Evolutionary conservation across 768 basidiomycete species (phyloP), one percentile per base, ranked within the genome.

Genomic region (Clitopilus passeckerianus): DNA sequence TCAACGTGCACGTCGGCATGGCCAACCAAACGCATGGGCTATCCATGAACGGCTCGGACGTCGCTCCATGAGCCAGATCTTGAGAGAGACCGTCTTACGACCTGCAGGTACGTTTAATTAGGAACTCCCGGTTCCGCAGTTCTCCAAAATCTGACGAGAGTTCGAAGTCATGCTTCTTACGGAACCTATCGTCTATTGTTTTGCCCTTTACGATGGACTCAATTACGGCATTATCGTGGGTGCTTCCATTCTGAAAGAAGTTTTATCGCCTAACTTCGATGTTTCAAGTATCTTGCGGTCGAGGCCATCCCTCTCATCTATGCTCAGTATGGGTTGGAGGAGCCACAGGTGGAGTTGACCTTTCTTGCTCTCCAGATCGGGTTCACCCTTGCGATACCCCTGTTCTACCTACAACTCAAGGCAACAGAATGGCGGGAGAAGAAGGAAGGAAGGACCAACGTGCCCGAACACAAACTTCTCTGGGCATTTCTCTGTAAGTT

Each of bases 151-250:
- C 34, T 6, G 33, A 44, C 24, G 2, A 20, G 27, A 57, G 18
- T 34, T 14, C 2, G 6, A n/a, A 67, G 66, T 60, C 20, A 67
- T 67, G 66, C 63, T 67, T 46, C 61, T 65, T 23, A 67, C 66
- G 5, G 66, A 67, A 34, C 66, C 66, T 24, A 67, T 65, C 33
- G 66, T 67, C 6, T 67, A 67, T 34, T 67, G 66, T 43, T 65
- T 65, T 18, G 66, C 64, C 14, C 52, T 67, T 0, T 67, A 67
- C 43, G 66, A 67, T 55, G 66, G 66, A 0, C 37, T 67, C 16
- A 65, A 67, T 44, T 67, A 67, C 22, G 66, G 56, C 8, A 67
- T 67, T 52, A 64, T 67, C 22, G 66, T 67, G 24, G 15, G 60
- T 43, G 27, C 7, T 5, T 18, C 9, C 9, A 34, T 12, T 5